Evolutionary conservation across 108 stramenopile genomes (phyloP), one percentile per base, ranked within the genome.

Genomic region (Poteriospumella lacustris): DNA sequence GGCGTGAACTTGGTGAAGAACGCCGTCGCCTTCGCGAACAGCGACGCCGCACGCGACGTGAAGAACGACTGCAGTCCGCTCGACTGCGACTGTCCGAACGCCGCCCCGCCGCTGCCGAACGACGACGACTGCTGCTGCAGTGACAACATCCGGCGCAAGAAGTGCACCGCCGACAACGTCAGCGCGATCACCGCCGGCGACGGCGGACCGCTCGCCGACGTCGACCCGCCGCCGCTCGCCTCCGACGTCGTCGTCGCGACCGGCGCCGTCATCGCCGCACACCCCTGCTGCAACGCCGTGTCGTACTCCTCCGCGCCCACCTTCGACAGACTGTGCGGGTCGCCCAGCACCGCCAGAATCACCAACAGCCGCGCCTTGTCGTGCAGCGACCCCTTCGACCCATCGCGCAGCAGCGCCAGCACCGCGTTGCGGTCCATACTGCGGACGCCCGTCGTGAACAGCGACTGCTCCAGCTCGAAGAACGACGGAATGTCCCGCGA

Each of bases 401-500:
- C 80, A 79, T 92, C 91, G 2, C 86, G 76, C 1, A 90, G 88
- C 33, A 96, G 82, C 26, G 85, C 88, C 81, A 92, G 58, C 0
- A 98, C 91, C 58, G 70, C 5, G 9, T 90, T 1, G 1, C 39
- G 68, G 12, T 67, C 68, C 62, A 41, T 40, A 52, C 2, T 43
- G 33, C 19, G 43, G 5, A 29, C 34, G 5, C 67, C 68, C 29
- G 68, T n/a, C 15, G 80, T 76, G 38, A 86, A 79, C 58, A 85
- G 86, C 34, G 78, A 81, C 75, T 87, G 93, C 80, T 96, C 97
- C 69, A 92, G 81, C 79, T 97, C 95, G 78, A 91, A 96, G 77
- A 93, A 97, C 76, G 94, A 91, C 31, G 96, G 96, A 3, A 98
- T 92, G 85, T 98, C 95, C 12, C 97, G 85, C 31, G 92, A 87